Evolutionary conservation across 306 rosid genomes (phyloP), one percentile per base, ranked within the genome.

Genomic region (Corylus americana): DNA sequence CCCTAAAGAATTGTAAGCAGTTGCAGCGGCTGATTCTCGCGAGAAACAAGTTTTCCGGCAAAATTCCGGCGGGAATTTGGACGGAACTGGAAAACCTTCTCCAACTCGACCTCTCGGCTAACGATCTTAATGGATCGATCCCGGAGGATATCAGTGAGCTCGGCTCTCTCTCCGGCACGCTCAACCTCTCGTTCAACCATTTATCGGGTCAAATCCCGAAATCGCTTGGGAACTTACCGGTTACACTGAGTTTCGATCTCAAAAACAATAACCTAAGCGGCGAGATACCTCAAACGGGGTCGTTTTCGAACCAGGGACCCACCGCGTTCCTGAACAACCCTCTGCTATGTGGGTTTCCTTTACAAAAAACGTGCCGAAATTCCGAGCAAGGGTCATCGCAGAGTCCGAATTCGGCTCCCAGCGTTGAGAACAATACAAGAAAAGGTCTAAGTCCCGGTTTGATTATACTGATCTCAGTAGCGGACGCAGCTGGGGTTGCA

Each of bases 291-390:
- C 98, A 93, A 79, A 91, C 92, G 58, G 99, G 99, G 47, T 87
- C 99, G 68, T 93, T 96, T 73, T 80, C 96, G 22, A 91, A 91
- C 59, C 99, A 96, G 67, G 99, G 98, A 2, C 99, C 99, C 2
- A 96, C 99, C 0, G 99, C 98, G 0, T 96, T 96, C 68, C 96
- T 96, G 45, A 84, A 89, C 67, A 96, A 96, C 49, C 92, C 94
- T 0, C 70, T 80, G 54, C 62, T 96, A 2, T 96, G 99, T 71
- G 99, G 99, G 0, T 93, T 93, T 68, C 99, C 99, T 31, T 85
- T 96, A 16, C 98, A 91, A 59, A 96, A 86, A 72, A 14, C 86
- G 6, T 96, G 99, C 49, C 11, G 62, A n/a, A 62, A 78, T 74
- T 84, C 92, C 0, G 88, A 77, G 0, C 87, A 74, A 50, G 86